Evolutionary conservation across 2,329 filamentous ascomycete genomes (phyloP).

Genomic region (Hypoxylon sp.): DNA sequence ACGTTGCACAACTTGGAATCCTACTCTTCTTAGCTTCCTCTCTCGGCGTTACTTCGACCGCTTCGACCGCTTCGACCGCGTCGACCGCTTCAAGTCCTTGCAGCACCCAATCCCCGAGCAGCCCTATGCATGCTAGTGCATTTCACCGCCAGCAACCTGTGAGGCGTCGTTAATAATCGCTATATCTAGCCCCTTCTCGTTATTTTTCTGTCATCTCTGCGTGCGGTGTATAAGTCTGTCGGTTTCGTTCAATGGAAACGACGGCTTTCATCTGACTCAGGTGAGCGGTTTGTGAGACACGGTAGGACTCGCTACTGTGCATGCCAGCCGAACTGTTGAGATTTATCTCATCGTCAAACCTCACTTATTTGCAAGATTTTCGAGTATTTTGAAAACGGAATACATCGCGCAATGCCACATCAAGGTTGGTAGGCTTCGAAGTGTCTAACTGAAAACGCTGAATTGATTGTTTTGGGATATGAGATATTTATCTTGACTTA

Average conservation of each 20-base stretch:
- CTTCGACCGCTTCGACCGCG: too few relatives aligned
- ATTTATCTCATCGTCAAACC: background rate
- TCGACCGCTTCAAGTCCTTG: too few relatives aligned
- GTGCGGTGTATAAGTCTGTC: background rate
- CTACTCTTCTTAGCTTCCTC: conserved; percentile 15
- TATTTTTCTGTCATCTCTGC: background rate
- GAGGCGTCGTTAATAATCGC: background rate
- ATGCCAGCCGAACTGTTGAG: background rate
- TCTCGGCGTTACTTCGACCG: conserved; percentile 1
- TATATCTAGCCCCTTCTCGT: background rate
- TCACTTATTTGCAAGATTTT: background rate
- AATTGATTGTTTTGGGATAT: conserved; percentile 10
- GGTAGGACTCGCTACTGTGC: background rate
- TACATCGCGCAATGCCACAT: conserved; percentile 3
- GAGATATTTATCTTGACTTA: too few relatives aligned
- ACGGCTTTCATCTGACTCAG: background rate
- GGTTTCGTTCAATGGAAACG: background rate
- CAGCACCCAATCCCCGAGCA: conserved; percentile 2
- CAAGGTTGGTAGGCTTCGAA: too few relatives aligned
- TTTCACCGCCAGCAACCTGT: background rate
- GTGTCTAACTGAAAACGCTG: too few relatives aligned
- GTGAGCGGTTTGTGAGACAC: background rate
- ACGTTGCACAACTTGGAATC: conserved; percentile 30
- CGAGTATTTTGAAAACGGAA: conserved; percentile 11
- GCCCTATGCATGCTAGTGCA: background rate